Evolutionary conservation across 2,329 filamentous ascomycete species (phyloP), one percentile per base, ranked within the genome.

Genomic region (Verticillium nonalfalfae): DNA sequence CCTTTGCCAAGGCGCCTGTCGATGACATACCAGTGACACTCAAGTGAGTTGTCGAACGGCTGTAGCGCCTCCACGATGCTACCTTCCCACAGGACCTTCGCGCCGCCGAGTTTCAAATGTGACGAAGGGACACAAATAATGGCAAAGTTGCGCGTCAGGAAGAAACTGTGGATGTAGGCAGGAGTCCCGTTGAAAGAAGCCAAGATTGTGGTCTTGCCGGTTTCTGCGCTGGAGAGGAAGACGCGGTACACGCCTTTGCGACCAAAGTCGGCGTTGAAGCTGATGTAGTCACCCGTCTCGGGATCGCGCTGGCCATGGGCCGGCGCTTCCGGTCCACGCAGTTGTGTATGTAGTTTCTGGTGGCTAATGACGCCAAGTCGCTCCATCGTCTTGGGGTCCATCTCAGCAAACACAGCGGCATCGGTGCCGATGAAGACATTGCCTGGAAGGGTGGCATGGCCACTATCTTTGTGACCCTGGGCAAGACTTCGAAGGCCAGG

Each of bases 101-200:
- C 62, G 0, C 90, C 90, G 10, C 74, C 76, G 66, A 75, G 78
- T 1, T 76, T 80, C 50, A 86, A 79, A 64, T 88, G 85, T 0
- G 88, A 81, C 14, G 85, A 85, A 67, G 90, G 93, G 1, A 95
- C 75, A 69, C 89, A 93, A 5, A 96, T 76, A 0, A 95, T 76
- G 1, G 93, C 85, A 68, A 88, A 90, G 67, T 87, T 85, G 15
- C 85, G 76, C 0, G 90, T 89, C 33, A 95, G 74, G 68, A 92
- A 91, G 67, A 94, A 82, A 7, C 90, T 94, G 74, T 96, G 92
- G n/a, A 95, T 85, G 68, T 95, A 96, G 0, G 90, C 87, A 0
- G 89, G 76, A 3, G 74, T 72, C 2, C 75, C 78, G 0, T 75
- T 72, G 62, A 95, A 84, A 0, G 83, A 86, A 2, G 90, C 90